phyloP scores from a whole-genome alignment of 2,329 filamentous ascomycete species.

The Trichoderma pleuroti region DNA sequence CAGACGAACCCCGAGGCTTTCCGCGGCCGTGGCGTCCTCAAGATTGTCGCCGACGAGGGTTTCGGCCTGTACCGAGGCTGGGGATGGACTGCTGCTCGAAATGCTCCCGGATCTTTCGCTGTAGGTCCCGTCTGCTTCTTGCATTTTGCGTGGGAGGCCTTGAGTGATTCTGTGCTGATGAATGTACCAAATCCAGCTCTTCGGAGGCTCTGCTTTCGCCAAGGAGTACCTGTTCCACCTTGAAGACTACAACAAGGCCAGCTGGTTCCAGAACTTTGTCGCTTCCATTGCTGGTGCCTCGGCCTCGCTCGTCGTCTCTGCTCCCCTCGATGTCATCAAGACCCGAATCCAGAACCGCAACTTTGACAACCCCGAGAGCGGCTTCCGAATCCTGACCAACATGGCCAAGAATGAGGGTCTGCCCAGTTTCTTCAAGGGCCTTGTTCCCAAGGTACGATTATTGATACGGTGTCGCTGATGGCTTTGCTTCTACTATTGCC shows the following conservation, averaged over 20 bases:
- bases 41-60: slow-evolving; percentile 88
- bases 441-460: slow-evolving; percentile 74
- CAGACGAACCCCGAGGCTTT: slow-evolving; percentile 99
- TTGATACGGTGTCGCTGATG: neutral
- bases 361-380: slow-evolving; percentile 95
- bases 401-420: slow-evolving; percentile 91
- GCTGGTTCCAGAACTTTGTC: slow-evolving; percentile 95
- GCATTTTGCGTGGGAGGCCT: neutral
- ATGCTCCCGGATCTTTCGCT: slow-evolving; percentile 94
- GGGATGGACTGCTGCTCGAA: slow-evolving; percentile 96
- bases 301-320: slow-evolving; percentile 93
- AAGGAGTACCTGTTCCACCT: slow-evolving; percentile 94
- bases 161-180: neutral
- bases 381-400: slow-evolving; percentile 84
- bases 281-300: slow-evolving; percentile 94
- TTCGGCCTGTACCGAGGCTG: slow-evolving; percentile 94
- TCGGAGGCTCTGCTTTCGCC: slow-evolving; percentile 93
- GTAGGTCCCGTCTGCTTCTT: slow-evolving; percentile 48
- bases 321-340: slow-evolving; percentile 95
- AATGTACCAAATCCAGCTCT: slow-evolving; percentile 58
- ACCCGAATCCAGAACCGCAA: slow-evolving; percentile 97
- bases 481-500: neutral
- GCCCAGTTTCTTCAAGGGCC: slow-evolving; percentile 91
- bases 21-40: slow-evolving; percentile 84
- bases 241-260: slow-evolving; percentile 89